Percentiles rank a stretch among this genome's conserved stretches.
Evolutionary conservation across 352 stramenopile species (phyloP).

Genomic region (Phytophthora europaea): DNA sequence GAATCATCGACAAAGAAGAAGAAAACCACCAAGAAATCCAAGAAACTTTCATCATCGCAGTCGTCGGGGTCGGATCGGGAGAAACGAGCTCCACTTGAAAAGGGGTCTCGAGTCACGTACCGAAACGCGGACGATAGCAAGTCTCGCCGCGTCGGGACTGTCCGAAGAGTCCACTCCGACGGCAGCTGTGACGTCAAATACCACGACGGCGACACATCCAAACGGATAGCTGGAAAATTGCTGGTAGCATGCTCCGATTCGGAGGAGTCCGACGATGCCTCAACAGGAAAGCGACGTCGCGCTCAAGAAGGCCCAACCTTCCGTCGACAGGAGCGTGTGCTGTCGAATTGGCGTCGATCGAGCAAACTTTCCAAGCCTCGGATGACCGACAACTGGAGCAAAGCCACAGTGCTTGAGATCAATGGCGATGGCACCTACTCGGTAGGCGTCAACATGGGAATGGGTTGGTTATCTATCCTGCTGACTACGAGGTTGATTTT

Average conservation of each 20-base stretch:
- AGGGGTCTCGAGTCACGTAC: constrained; percentile 51
- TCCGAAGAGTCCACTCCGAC: constrained; percentile 57
- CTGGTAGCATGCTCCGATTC: constrained; percentile 44
- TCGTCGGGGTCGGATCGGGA: constrained; percentile 29
- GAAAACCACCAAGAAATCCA: constrained; percentile 23
- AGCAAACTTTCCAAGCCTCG: constrained; percentile 54
- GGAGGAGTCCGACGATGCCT: constrained; percentile 39
- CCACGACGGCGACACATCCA: constrained; percentile 53
- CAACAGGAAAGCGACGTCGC: constrained; percentile 13
- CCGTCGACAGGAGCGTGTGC: constrained; percentile 42
- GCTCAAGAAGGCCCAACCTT: constrained; percentile 22
- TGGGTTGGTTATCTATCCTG: background rate
- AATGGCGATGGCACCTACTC: constrained; percentile 55
- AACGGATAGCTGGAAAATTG: constrained; percentile 40
- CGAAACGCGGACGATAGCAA: constrained; percentile 42
- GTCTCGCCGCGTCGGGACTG: constrained; percentile 37
- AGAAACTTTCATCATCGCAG: constrained; percentile 24
- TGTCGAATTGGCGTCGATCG: constrained; percentile 47
- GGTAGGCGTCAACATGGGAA: constrained; percentile 12
- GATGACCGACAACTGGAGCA: constrained; percentile 36
- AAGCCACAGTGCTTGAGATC: constrained; percentile 43
- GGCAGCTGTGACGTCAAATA: constrained; percentile 76
- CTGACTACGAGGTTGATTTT: background rate
- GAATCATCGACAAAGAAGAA: constrained; percentile 21
- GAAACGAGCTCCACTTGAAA: constrained; percentile 25